Conservation (phyloP, 1,284 basidiomycete species). For the Bjerkandera adusta region DNA sequence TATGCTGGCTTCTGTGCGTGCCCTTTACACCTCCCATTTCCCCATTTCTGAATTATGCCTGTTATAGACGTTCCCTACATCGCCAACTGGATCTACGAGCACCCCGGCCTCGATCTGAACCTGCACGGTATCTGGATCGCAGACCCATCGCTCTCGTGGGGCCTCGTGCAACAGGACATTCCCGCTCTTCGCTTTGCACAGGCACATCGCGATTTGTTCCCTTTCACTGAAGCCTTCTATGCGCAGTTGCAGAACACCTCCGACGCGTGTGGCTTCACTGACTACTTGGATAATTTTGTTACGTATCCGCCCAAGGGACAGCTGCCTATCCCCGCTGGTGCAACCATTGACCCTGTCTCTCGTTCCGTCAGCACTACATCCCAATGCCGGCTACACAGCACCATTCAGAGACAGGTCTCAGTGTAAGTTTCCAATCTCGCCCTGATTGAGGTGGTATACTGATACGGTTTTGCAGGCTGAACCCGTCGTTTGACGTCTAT, state of each 20-base stretch:
- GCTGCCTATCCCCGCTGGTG: conserved; percentile 44
- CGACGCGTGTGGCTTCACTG: conserved; percentile 39
- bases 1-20: conserved; percentile 38
- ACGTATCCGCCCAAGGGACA: conserved; percentile 43
- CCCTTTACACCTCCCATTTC: neutral
- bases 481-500: conserved; percentile 53
- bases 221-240: conserved; percentile 35
- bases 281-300: conserved; percentile 38
- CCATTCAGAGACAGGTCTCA: conserved; percentile 29
- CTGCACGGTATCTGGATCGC: conserved; percentile 40
- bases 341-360: conserved; percentile 28
- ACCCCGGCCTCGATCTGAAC: conserved; percentile 34
- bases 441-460: neutral
- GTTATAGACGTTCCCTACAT: conserved; percentile 37
- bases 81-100: conserved; percentile 39
- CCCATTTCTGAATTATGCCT: neutral
- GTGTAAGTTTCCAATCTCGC: conserved; percentile 35
- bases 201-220: conserved; percentile 53
- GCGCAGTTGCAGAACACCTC: conserved; percentile 33
- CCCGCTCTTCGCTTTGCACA: conserved; percentile 37
- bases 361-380: conserved; percentile 24
- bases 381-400: conserved; percentile 44
- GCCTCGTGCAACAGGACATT: conserved; percentile 37
- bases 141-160: conserved; percentile 36
- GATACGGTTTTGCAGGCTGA: conserved; percentile 35